Evolutionary conservation across 1,139 yeast species (phyloP).

Genomic region (Saccharomycopsis hybrid): DNA sequence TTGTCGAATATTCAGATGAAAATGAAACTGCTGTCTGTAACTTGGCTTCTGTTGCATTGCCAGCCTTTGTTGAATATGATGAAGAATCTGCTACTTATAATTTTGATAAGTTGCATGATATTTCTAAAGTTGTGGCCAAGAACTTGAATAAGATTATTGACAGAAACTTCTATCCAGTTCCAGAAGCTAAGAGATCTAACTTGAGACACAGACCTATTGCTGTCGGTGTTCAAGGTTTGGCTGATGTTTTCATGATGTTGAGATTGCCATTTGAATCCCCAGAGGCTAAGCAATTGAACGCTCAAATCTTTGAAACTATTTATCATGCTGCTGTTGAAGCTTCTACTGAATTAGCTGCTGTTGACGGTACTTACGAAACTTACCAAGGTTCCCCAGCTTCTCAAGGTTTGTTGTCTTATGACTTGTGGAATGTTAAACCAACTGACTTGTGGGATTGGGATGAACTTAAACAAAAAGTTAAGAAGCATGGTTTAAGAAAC

Average conservation of each 20-base stretch:
- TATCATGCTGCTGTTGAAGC: constrained; percentile 83
- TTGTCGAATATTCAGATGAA: constrained; percentile 81
- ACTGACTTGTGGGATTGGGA: constrained; percentile 64
- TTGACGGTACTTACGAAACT: constrained; percentile 59
- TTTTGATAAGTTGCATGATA: constrained; percentile 63
- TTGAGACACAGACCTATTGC: constrained; percentile 81
- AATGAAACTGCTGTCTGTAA: constrained; percentile 91
- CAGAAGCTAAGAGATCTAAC: constrained; percentile 62
- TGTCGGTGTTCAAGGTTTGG: constrained; percentile 84
- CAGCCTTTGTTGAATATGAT: constrained; percentile 51
- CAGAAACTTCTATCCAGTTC: constrained; percentile 71
- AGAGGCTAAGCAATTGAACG: constrained; percentile 64
- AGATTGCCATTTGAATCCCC: constrained; percentile 75
- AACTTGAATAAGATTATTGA: constrained; percentile 77
- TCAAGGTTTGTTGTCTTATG: constrained; percentile 69
- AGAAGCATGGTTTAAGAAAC: constrained; percentile 65
- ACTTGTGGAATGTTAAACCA: constrained; percentile 63
- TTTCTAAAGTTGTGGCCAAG: constrained; percentile 65
- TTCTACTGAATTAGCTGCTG: constrained; percentile 67
- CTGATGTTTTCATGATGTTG: constrained; percentile 73
- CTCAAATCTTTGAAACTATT: constrained; percentile 81
- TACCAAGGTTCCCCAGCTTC: constrained; percentile 82
- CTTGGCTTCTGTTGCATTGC: constrained; percentile 80
- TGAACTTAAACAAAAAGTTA: constrained; percentile 51
- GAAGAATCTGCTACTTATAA: constrained; percentile 52